Evolutionary conservation across 208 protist species (phyloP).

Genomic region (Sergeia podlipaevii): DNA sequence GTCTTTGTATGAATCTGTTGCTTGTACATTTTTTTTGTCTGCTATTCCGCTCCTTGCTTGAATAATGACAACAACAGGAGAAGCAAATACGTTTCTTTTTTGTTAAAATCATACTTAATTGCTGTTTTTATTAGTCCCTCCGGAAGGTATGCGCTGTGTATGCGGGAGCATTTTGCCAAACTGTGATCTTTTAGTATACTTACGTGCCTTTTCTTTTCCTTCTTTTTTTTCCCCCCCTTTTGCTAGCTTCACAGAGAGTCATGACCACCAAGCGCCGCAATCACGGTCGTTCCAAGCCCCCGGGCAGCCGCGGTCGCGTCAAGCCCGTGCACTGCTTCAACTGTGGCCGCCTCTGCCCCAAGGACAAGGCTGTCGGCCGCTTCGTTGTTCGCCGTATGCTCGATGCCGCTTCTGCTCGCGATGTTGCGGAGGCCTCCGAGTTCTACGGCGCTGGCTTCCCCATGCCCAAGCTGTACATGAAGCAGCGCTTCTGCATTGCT

Average conservation of each 20-base stretch:
- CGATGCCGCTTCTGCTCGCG: constrained; percentile 95
- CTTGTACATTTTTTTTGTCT: too few relatives aligned
- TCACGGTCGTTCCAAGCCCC: constrained; percentile 90
- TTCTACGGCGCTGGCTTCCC: constrained; percentile 90
- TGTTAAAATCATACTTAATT: too few relatives aligned
- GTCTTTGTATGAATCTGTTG: too few relatives aligned
- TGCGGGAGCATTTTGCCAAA: too few relatives aligned
- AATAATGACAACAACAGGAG: too few relatives aligned
- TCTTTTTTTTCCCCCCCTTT: constrained; percentile 6
- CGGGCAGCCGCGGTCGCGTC: constrained; percentile 87
- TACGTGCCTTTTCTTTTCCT: constrained; percentile 1
- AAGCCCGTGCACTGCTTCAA: constrained; percentile 93
- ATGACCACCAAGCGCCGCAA: constrained; percentile 95
- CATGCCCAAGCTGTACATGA: constrained; percentile 99
- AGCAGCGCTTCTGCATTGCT: constrained; percentile 99
- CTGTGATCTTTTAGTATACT: background rate
- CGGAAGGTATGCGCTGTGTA: too few relatives aligned
- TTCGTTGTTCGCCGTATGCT: constrained; percentile 99
- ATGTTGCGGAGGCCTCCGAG: constrained; percentile 95
- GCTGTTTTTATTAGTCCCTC: too few relatives aligned
- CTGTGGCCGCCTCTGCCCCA: constrained; percentile 87
- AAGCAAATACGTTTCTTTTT: too few relatives aligned
- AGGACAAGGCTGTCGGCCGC: constrained; percentile 98
- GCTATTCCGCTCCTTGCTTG: too few relatives aligned
- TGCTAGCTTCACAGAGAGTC: constrained; percentile 10